Evolutionary conservation across 805 yeast genomes (phyloP), one percentile per base, ranked within the genome.

Genomic region (Maudiozyma saulgeensis): DNA sequence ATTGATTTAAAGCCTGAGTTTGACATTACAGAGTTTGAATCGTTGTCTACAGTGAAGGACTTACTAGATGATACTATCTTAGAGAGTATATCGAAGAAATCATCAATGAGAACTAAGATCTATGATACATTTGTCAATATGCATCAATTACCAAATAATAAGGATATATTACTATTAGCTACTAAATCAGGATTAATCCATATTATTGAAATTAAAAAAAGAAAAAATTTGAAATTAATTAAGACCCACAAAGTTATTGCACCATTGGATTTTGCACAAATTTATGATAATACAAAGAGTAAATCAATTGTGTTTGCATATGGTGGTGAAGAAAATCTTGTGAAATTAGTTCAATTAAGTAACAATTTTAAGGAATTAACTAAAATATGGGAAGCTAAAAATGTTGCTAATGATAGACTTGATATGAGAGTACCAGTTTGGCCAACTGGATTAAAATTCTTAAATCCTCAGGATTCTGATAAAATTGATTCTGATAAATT

Each of bases 341-440:
- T 66, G 18, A 65, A 66, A 46, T 60, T 62, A 32, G 56, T 59
- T 6, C 58, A 60, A 40, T 39, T 59, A 13, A 23, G 12, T 4
- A 52, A 56, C 3, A 56, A 53, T 41, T 59, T 52, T 19, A 56
- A 21, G 48, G 60, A 43, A 56, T 66, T 52, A 60, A 65, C 57
- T 58, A 56, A 59, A 59, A 52, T 84, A 4, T 90, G 84, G 75
- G 73, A 76, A 55, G 96, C 84, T 2, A 85, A 85, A 61, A 88
- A 88, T 63, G 95, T 88, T n/a, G 79, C 83, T 51, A 82, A 87
- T 57, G 86, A 84, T 66, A 78, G 76, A 53, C 68, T 91, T 28
- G 95, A 86, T 57, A 68, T 93, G 53, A 75, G 89, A 51, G 93
- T 82, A 6, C 96, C 95, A 4, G 77, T 91, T 11, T 84, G 95